Evolutionary conservation across 2,329 filamentous ascomycete genomes (phyloP).

Genomic region (Claviceps lovelessii): DNA sequence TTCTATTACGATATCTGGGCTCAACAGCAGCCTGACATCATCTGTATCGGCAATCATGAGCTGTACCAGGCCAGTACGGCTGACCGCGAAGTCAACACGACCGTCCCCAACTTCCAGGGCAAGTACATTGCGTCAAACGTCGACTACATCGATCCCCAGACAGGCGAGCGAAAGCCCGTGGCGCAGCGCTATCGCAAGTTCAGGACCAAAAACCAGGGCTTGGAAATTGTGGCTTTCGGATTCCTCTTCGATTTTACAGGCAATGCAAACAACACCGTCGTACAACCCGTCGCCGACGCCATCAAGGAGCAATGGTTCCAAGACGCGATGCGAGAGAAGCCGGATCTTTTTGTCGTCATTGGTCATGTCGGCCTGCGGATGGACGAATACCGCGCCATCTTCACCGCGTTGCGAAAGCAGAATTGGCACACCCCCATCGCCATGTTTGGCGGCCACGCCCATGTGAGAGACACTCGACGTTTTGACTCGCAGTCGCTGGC

Average conservation of each 20-base stretch:
- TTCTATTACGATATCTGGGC: slow-evolving; percentile 81
- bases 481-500: slow-evolving; percentile 70
- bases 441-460: slow-evolving; percentile 82
- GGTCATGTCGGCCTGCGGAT: slow-evolving; percentile 78
- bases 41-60: slow-evolving; percentile 89
- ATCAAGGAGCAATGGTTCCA: slow-evolving; percentile 83
- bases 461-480: slow-evolving; percentile 70
- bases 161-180: slow-evolving; percentile 58
- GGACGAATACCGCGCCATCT: slow-evolving; percentile 63
- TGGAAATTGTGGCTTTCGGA: slow-evolving; percentile 76
- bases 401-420: slow-evolving; percentile 58
- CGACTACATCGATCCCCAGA: slow-evolving; percentile 65
- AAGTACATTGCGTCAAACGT: slow-evolving; percentile 85
- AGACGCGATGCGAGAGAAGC: slow-evolving; percentile 65
- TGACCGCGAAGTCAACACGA: slow-evolving; percentile 61
- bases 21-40: slow-evolving; percentile 67
- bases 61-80: slow-evolving; percentile 72
- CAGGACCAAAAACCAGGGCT: slow-evolving; percentile 75
- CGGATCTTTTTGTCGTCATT: slow-evolving; percentile 74
- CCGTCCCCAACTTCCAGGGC: slow-evolving; percentile 67
- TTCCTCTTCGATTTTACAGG: slow-evolving; percentile 90
- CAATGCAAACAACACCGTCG: slow-evolving; percentile 81
- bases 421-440: slow-evolving; percentile 76
- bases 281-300: slow-evolving; percentile 65
- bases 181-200: slow-evolving; percentile 78